These are phyloP conservation scores for Candida khao-thaluensis DNA, from an alignment of 805 yeast genomes.

Conservation along the genomic window DNA sequence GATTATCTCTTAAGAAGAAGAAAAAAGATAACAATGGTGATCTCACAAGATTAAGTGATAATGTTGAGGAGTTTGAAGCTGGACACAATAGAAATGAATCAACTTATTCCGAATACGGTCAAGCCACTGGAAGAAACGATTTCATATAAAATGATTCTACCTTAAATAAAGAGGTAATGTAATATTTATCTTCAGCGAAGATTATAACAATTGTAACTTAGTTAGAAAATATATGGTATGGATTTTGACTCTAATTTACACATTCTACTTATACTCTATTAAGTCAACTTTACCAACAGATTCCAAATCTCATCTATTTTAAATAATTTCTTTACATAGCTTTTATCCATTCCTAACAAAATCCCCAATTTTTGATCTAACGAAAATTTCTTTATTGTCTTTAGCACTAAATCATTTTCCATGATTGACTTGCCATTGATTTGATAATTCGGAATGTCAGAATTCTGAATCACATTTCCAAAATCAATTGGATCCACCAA, in stretches of 20 bases:
- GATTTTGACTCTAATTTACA: no score
- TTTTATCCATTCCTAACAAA: constrained; percentile 8
- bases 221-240: background rate
- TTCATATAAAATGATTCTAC: constrained; percentile 16
- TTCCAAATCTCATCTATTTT: constrained; percentile 15
- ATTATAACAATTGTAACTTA: background rate
- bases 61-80: constrained; percentile 15
- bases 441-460: constrained; percentile 5
- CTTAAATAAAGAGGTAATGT: no score
- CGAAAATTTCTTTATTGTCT: constrained; percentile 13
- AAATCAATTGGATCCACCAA: constrained; percentile 23
- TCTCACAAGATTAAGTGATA: constrained; percentile 27
- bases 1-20: constrained; percentile 36
- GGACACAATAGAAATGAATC: constrained; percentile 28
- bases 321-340: background rate
- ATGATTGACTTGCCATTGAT: constrained; percentile 9
- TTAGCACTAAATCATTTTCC: constrained; percentile 12
- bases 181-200: background rate
- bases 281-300: background rate
- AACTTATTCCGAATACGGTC: constrained; percentile 16
- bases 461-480: constrained; percentile 12
- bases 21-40: constrained; percentile 15
- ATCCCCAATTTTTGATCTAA: constrained; percentile 19
- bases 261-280: no score
- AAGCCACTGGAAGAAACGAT: constrained; percentile 27